A percentile compares a stretch with the other conserved stretches of the same genome.
Conservation (phyloP, 2,329 filamentous ascomycete genomes). For the Fusarium sambucinum region DNA sequence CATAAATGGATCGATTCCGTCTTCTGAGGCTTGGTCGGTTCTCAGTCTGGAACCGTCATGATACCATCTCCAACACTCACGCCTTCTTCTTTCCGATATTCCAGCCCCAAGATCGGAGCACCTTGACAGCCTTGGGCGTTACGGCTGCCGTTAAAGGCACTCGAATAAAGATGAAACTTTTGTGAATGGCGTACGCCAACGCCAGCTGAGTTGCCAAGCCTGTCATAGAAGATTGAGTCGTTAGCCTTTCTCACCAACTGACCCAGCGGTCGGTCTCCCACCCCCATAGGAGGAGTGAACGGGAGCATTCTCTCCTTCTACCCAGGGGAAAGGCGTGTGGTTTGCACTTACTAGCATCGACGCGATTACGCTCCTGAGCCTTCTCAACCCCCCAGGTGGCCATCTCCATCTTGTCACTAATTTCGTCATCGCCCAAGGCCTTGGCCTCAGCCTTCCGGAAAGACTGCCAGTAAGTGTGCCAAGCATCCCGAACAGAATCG, state of each 20-base stretch:
- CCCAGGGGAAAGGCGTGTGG: constrained; percentile 12
- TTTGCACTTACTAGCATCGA: constrained; percentile 77
- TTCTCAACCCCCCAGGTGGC: constrained; percentile 72
- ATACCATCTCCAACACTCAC: constrained; percentile 25
- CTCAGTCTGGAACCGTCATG: constrained; percentile 25
- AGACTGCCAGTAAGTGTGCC: constrained; percentile 62
- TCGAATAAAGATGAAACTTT: constrained; percentile 96
- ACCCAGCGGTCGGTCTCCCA: constrained; percentile 12
- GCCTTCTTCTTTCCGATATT: constrained; percentile 82
- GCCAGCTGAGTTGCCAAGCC: constrained; percentile 84
- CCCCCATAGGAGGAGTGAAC: constrained; percentile 8
- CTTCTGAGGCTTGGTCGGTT: constrained; percentile 15
- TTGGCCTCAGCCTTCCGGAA: constrained; percentile 61
- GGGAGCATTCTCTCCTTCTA: constrained; percentile 16
- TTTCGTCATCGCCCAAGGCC: constrained; percentile 57
- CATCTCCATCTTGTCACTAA: constrained; percentile 63
- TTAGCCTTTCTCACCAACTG: constrained; percentile 42
- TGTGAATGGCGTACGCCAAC: constrained; percentile 96
- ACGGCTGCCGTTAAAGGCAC: constrained; percentile 92
- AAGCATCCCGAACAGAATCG: constrained; percentile 66
- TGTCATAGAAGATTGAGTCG: constrained; percentile 48
- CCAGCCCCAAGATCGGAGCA: constrained; percentile 89
- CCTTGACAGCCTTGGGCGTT: constrained; percentile 93
- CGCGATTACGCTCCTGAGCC: constrained; percentile 70
- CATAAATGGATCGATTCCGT: constrained; percentile 16